Evolutionary conservation across 2,329 filamentous ascomycete species (phyloP).

Genomic region (Chrysoporthe austroafricana): DNA sequence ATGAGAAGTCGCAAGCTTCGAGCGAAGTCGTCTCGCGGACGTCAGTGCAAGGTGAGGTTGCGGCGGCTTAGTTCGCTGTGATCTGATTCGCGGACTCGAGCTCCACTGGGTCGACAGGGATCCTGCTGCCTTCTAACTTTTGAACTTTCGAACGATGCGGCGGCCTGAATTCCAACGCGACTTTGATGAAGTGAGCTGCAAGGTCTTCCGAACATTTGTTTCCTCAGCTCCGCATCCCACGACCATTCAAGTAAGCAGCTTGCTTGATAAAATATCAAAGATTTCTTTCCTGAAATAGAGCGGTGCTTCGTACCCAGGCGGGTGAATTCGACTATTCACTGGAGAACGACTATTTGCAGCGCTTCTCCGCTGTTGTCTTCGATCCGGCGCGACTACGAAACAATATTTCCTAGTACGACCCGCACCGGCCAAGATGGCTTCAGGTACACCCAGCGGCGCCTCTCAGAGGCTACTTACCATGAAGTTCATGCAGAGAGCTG

Average conservation of each 20-base stretch:
- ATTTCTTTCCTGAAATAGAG: neutral
- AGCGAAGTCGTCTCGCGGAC: conserved; percentile 23
- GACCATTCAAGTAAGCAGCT: neutral
- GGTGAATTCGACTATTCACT: neutral
- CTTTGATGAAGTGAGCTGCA: neutral
- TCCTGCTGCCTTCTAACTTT: conserved; percentile 1
- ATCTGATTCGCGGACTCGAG: conserved; percentile 8
- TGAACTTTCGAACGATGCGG: neutral
- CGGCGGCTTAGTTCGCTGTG: conserved; percentile 13
- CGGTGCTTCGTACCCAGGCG: too few relatives aligned
- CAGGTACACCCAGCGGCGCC: conserved; percentile 67
- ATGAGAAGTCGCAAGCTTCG: conserved; percentile 20
- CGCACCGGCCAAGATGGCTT: conserved; percentile 43
- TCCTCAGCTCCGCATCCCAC: neutral
- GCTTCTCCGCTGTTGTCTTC: neutral
- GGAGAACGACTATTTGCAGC: neutral
- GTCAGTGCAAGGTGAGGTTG: conserved; percentile 5
- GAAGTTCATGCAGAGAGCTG: conserved; percentile 97
- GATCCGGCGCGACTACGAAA: neutral
- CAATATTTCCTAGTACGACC: neutral
- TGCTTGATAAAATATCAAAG: neutral
- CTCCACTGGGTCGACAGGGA: conserved; percentile 3
- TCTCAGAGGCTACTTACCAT: conserved; percentile 88
- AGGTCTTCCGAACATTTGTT: neutral
- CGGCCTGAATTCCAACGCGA: neutral